These are phyloP conservation scores for Fraxinus nigra DNA, from an alignment of 305 asterid genomes.

Conservation along the genomic window DNA sequence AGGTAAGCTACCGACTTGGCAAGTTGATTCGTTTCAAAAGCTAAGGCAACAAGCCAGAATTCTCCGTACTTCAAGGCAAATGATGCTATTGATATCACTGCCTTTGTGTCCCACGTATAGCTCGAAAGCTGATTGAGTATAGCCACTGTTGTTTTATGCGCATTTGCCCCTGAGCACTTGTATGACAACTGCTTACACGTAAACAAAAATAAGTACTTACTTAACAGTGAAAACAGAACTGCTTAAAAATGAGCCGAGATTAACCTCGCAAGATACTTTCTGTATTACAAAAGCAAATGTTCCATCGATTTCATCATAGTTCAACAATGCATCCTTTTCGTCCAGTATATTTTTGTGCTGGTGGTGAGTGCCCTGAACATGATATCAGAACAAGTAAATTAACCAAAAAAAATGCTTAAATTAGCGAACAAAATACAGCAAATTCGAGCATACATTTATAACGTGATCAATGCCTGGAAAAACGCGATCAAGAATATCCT, in stretches of 20 bases:
- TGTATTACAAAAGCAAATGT: conserved; percentile 49
- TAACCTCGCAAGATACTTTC: conserved; percentile 74
- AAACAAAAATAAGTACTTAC: neutral
- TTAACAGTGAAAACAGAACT: neutral
- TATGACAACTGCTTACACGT: conserved; percentile 48
- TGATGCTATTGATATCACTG: conserved; percentile 57
- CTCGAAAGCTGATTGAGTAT: conserved; percentile 53
- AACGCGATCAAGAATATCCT: conserved; percentile 52
- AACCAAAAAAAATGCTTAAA: neutral
- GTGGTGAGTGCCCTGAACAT: conserved; percentile 46
- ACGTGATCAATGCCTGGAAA: conserved; percentile 56
- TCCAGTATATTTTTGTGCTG: conserved; percentile 28
- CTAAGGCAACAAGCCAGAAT: conserved; percentile 70
- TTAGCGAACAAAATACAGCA: neutral
- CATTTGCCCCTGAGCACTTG: conserved; percentile 67
- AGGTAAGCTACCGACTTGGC: conserved; percentile 65
- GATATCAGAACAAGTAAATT: neutral
- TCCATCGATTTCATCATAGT: conserved; percentile 30
- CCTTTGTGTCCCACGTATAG: conserved; percentile 83
- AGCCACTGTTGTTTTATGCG: conserved; percentile 51
- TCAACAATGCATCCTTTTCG: conserved; percentile 31
- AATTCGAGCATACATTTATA: conserved; percentile 35
- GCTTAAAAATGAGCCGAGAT: neutral
- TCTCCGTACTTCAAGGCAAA: conserved; percentile 70
- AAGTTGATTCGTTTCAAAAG: conserved; percentile 51